These are phyloP conservation scores for Sordaria brevicollis DNA, from an alignment of 495 filamentous ascomycete genomes.

Conservation along the genomic window DNA sequence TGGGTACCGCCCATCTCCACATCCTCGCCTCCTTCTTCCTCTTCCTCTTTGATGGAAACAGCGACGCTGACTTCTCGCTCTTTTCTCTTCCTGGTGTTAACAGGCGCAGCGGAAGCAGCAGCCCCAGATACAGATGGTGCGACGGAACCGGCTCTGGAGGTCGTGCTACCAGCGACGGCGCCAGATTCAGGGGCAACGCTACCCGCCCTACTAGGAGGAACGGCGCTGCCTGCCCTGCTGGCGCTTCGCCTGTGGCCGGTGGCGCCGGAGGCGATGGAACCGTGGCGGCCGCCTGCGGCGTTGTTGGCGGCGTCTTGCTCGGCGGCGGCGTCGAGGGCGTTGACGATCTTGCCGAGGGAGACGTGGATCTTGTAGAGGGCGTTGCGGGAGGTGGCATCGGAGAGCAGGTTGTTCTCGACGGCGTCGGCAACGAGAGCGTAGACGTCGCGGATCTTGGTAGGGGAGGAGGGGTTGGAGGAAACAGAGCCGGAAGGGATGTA, in stretches of 20 bases:
- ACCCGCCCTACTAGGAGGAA: background rate
- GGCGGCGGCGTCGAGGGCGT: conserved; percentile 35
- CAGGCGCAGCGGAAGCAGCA: background rate
- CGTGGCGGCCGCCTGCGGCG: background rate
- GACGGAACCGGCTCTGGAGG: conserved; percentile 3
- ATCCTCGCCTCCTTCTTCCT: conserved; percentile 18
- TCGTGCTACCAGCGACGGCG: conserved; percentile 6
- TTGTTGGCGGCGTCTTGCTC: conserved; percentile 8
- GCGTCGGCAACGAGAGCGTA: conserved; percentile 52
- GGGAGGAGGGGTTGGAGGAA: conserved; percentile 8
- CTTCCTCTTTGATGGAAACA: conserved; percentile 27
- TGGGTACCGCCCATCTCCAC: background rate
- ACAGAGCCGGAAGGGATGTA: conserved; percentile 54
- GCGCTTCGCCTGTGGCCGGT: background rate
- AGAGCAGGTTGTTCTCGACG: conserved; percentile 58
- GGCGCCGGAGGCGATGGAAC: conserved; percentile 16
- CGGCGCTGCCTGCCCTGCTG: background rate
- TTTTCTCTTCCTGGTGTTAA: conserved; percentile 4
- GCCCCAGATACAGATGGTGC: background rate
- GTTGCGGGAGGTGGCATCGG: conserved; percentile 63
- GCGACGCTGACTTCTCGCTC: conserved; percentile 18
- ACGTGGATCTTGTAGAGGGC: conserved; percentile 72
- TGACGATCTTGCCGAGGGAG: conserved; percentile 50
- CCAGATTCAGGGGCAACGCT: background rate
- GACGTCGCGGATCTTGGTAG: conserved; percentile 35